Conservation (phyloP, 768 basidiomycete genomes). For the Podaxis sp. region DNA sequence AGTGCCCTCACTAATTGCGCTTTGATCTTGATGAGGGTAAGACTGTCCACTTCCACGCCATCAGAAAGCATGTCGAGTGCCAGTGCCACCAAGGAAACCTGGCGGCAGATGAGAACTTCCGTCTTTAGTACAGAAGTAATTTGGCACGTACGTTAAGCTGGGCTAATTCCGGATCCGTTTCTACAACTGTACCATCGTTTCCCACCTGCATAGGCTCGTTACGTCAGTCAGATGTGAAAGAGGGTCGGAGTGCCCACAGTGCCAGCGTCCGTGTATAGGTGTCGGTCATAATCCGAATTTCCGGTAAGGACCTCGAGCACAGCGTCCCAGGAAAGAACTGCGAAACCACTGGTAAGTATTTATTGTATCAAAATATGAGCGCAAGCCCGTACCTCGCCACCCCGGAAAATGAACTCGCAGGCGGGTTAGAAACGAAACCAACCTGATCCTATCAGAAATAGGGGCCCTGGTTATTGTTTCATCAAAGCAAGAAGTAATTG, state of each 20-base stretch:
- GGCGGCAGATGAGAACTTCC: slow-evolving; percentile 7
- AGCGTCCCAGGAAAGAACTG: slow-evolving; percentile 67
- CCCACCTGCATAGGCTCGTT: neutral
- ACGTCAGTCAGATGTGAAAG: neutral
- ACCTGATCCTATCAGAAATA: slow-evolving; percentile 52
- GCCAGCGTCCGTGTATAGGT: slow-evolving; percentile 29
- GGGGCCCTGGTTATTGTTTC: slow-evolving; percentile 58
- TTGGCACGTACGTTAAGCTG: slow-evolving; percentile 41
- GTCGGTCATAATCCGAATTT: slow-evolving; percentile 44
- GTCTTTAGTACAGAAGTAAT: slow-evolving; percentile 4
- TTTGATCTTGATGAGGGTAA: slow-evolving; percentile 62
- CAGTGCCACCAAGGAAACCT: slow-evolving; percentile 60
- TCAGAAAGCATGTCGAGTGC: slow-evolving; percentile 68
- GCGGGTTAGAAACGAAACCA: slow-evolving; percentile 65
- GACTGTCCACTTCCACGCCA: slow-evolving; percentile 53
- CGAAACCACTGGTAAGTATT: neutral
- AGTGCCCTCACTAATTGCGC: slow-evolving; percentile 45
- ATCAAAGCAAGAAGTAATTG: slow-evolving; percentile 68
- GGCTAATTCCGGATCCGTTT: slow-evolving; percentile 46
- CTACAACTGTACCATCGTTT: neutral
- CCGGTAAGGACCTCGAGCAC: slow-evolving; percentile 56
- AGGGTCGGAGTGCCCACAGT: slow-evolving; percentile 39
- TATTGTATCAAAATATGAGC: neutral
- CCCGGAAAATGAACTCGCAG: slow-evolving; percentile 65
- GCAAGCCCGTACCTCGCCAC: slow-evolving; percentile 54